Base-by-base conservation (phyloP, 1,284 basidiomycete genomes). In the Naganishia sp. region DNA sequence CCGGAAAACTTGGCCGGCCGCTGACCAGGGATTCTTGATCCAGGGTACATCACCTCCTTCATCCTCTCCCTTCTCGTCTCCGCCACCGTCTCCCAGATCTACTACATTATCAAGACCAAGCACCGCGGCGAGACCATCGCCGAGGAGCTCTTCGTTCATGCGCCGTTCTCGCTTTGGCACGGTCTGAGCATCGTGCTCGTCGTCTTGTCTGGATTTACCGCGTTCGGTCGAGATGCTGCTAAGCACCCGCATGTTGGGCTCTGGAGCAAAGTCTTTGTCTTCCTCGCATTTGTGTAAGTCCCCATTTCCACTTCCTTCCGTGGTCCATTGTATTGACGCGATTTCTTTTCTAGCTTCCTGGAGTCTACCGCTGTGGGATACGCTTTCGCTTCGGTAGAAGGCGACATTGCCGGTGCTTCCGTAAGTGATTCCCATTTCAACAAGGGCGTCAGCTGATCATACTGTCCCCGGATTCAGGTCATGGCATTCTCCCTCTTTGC, bases 161-260 rank as follows among this genome's bases (percentile, higher is more conserved):
- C 82, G 16, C 92, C 92, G 10, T 94, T 94, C 84, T 93, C 90
- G 10, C 86, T 94, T 64, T 96, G 90, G 82, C 94, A 96, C 76
- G 94, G 94, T 57, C 95, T 93, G 89, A 92, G 91, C 16, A 93
- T 92, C 56, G 89, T 96, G 60, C 86, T 96, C 66, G 89, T 95
- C 71, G 84, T 96, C 69, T 82, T 96, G 68, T 89, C 90, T 54
- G 88, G 86, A 3, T 96, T 97, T 78, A 88, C 94, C 77, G 93
- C 92, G 0, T 95, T 95, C 74, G 94, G 94, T 70, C 48, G 56
- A 45, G 86, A 88, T 68, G 85, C 94, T 77, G 86, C 90, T 0
- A 74, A 83, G 71, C 79, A 78, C 56, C 82, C 89, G 71, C 79
- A 79, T 49, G 87, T 92, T 1, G 92, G 92, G 31, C 81, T 94